Percentiles rank a stretch among this genome's conserved stretches.
These are phyloP conservation scores for Boletus fagicola DNA, from an alignment of 768 basidiomycete genomes.

Conservation along the genomic window DNA sequence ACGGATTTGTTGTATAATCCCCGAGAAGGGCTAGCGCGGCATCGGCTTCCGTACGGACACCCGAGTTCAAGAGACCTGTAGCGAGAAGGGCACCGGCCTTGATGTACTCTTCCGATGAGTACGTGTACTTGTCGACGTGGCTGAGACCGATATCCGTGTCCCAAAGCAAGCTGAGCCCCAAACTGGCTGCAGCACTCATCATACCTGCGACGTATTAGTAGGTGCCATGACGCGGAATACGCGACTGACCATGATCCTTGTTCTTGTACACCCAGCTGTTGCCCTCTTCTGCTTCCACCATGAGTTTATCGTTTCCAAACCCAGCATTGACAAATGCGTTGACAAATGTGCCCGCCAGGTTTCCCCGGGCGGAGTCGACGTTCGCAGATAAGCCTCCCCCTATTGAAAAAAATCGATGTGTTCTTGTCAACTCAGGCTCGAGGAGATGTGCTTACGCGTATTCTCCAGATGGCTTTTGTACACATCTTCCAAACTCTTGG, in stretches of 20 bases:
- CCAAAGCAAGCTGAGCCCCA: constrained; percentile 93
- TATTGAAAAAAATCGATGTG: constrained; percentile 24
- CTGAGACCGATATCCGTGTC: constrained; percentile 92
- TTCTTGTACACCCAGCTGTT: constrained; percentile 99
- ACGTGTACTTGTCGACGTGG: constrained; percentile 97
- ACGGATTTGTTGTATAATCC: constrained; percentile 87
- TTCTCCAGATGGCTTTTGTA: constrained; percentile 97
- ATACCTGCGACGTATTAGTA: constrained; percentile 55
- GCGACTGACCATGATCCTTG: constrained; percentile 83
- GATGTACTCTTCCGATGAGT: constrained; percentile 94
- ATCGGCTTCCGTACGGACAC: constrained; percentile 90
- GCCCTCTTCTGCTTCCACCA: constrained; percentile 95
- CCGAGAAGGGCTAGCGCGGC: constrained; percentile 87
- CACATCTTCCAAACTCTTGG: constrained; percentile 93
- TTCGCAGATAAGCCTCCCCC: constrained; percentile 67
- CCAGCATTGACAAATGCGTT: constrained; percentile 99
- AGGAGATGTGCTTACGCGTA: constrained; percentile 53
- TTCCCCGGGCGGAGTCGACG: constrained; percentile 91
- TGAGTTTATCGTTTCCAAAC: constrained; percentile 97
- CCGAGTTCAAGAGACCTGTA: constrained; percentile 87
- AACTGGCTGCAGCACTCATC: constrained; percentile 93
- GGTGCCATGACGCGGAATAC: background rate
- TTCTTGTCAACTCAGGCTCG: background rate
- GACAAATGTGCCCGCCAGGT: constrained; percentile 95
- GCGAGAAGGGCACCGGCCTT: constrained; percentile 97